Base-by-base conservation (phyloP, 345 rosid genomes). In the Eucalyptus brandiana region DNA sequence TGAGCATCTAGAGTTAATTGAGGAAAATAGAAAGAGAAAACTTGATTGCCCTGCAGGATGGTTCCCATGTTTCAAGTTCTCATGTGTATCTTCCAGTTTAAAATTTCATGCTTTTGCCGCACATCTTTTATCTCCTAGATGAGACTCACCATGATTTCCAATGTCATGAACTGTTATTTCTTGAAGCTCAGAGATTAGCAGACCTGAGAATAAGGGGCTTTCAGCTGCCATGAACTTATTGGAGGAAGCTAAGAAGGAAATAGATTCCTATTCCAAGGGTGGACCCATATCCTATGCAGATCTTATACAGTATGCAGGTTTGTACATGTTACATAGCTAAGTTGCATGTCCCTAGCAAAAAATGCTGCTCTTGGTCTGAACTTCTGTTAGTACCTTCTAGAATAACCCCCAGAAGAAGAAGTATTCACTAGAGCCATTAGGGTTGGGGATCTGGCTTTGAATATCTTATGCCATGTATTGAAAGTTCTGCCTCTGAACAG, bases 141-240 rank as follows among this genome's bases (percentile, higher is more conserved):
- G 30, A 76, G 47, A 40, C 6, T 76, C 47, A 4, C 85, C 47
- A 23, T 76, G 85, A 37, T 76, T 40, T 40, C 42, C 85, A 37
- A 76, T 76, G 85, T 40, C 47, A 40, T 40, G 30, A 21, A 40
- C 16, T 87, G 88, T 93, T 90, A 60, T 92, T 89, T 89, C 90
- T 89, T 95, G 94, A 95, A 97, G 99, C 92, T 94, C 99, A 94
- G 99, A 97, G 99, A 92, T 97, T 76, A 94, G 92, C 96, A 94
- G 99, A 94, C 93, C 95, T 58, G 99, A 97, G 92, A 97, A 96
- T 83, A 93, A 93, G 87, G 98, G 97, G 86, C 99, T 97, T 62
- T 90, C 94, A 87, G 93, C 94, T 89, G 98, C 95, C 86, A 67
- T 97, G 89, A 90, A 90, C 87, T 86, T 95, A 56, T 30, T 97